Base-by-base conservation (phyloP, 2,329 filamentous ascomycete genomes). In the Verticillium nubilum region DNA sequence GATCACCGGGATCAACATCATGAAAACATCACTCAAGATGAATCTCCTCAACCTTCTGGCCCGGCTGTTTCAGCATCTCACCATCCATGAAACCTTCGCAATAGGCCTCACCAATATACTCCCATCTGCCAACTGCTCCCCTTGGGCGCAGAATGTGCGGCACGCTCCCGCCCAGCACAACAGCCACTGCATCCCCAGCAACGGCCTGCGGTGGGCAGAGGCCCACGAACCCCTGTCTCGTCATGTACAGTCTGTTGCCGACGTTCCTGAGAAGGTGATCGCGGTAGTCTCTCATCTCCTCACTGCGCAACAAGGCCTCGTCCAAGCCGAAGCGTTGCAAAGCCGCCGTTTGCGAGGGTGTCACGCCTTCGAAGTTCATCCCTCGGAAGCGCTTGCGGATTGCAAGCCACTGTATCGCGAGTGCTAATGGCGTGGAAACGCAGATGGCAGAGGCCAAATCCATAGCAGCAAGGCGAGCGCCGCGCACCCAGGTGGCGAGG, bases 61-160 rank as follows among this genome's bases (percentile, higher is more conserved):
- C 19, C 17, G 42, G 42, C 9, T 9, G n/a, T 47, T 19, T n/a
- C 19, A 47, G n/a, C 7, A 23, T 9, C 60, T 73, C 69, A 1
- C 71, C 72, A 15, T 72, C 58, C 71, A 73, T 74, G 17, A 73
- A 56, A 2, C 71, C 70, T 19, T 73, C 70, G 35, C 70, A 73
- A 54, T 73, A 74, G 2, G 66, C 65, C 59, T 71, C 71, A 1
- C 71, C 70, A 1, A 72, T 13, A 56, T 70, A 70, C 23, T 59
- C 55, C 64, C 69, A 72, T 9, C 29, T n/a, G 42, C 42, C 42
- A 23, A 7, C 4, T 4, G n/a, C 42, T 12, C n/a, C 42, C n/a
- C 42, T n/a, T 7, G n/a, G n/a, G 54, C 68, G 65, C 52, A 74
- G 56, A 1, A 72, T 42, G 55, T 70, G 61, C 7, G 72, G 69